Percentiles rank a stretch among this genome's conserved stretches.
Evolutionary conservation across 306 rosid genomes (phyloP).

Genomic region (Cucurbita pepo): DNA sequence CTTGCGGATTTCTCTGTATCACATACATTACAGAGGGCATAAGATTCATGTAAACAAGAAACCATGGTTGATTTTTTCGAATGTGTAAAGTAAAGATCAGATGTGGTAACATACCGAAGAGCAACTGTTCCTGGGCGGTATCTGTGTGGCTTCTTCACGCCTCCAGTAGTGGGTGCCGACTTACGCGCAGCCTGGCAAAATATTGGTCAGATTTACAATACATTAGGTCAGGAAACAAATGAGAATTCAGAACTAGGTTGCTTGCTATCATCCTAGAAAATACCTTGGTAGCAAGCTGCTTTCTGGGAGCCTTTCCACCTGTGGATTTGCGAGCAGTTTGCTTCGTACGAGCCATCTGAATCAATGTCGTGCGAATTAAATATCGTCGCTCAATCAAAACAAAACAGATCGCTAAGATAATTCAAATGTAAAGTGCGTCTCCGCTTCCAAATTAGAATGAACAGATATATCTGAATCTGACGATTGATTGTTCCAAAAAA

Average conservation of each 20-base stretch:
- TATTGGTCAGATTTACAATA: too few relatives aligned
- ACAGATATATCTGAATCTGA: too few relatives aligned
- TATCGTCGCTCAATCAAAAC: not conserved
- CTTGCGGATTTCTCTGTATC: slow-evolving; percentile 21
- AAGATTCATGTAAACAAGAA: not conserved
- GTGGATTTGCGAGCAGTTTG: slow-evolving; percentile 30
- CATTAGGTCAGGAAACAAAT: not conserved
- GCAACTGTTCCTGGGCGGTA: slow-evolving; percentile 28
- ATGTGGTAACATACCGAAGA: not conserved
- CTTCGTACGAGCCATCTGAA: slow-evolving; percentile 34
- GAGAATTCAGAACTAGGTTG: not conserved
- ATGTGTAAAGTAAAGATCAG: too few relatives aligned
- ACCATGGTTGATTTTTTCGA: not conserved
- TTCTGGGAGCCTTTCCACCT: slow-evolving; percentile 30
- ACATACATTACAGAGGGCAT: not conserved
- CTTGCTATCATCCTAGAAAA: not conserved
- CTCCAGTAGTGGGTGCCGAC: slow-evolving; percentile 35
- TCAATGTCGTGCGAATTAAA: not conserved
- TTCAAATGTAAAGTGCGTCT: not conserved
- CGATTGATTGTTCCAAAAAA: too few relatives aligned
- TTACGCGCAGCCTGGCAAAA: slow-evolving; percentile 32
- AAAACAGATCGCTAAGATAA: not conserved
- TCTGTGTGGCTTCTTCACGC: slow-evolving; percentile 43
- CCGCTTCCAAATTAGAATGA: too few relatives aligned
- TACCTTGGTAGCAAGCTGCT: slow-evolving; percentile 28